A percentile compares a stretch with the other conserved stretches of the same genome.
phyloP scores from a whole-genome alignment of 2,329 filamentous ascomycete genomes.

The Zymoseptoria crescenta region DNA sequence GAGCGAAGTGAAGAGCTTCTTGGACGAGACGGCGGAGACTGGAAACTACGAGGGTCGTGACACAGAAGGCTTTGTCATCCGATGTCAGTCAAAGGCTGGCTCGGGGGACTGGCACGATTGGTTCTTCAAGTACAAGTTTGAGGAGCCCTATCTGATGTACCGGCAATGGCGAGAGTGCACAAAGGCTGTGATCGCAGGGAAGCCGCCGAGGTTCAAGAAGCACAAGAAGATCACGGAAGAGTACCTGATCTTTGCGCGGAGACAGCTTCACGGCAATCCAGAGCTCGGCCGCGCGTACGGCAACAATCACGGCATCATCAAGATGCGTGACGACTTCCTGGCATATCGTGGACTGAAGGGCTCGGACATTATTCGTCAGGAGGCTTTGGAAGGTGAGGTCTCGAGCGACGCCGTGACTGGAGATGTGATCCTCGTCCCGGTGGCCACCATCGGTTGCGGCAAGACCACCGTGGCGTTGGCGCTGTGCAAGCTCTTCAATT shows the following conservation, averaged over 20 bases:
- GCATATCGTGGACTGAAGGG: slow-evolving; percentile 76
- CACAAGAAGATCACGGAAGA: slow-evolving; percentile 84
- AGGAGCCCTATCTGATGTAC: slow-evolving; percentile 98
- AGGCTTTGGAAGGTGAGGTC: slow-evolving; percentile 49
- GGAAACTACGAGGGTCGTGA: slow-evolving; percentile 86
- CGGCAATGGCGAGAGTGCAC: slow-evolving; percentile 97
- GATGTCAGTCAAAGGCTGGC: slow-evolving; percentile 59
- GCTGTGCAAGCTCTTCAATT: slow-evolving; percentile 72
- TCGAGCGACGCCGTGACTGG: slow-evolving; percentile 49
- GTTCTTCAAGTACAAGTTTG: slow-evolving; percentile 99
- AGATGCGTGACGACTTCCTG: slow-evolving; percentile 80
- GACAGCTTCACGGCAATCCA: slow-evolving; percentile 61
- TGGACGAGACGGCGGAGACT: slow-evolving; percentile 78
- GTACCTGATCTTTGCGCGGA: slow-evolving; percentile 75
- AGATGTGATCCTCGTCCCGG: slow-evolving; percentile 76
- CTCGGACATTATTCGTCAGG: slow-evolving; percentile 74
- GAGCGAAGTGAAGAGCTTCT: slow-evolving; percentile 64
- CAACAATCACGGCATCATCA: slow-evolving; percentile 90
- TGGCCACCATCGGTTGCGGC: slow-evolving; percentile 90
- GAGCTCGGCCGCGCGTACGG: slow-evolving; percentile 64
- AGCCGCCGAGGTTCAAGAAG: slow-evolving; percentile 71
- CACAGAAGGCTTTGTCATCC: slow-evolving; percentile 93
- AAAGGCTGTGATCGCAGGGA: slow-evolving; percentile 73
- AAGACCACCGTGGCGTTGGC: slow-evolving; percentile 90
- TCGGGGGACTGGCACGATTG: slow-evolving; percentile 64